Base-by-base conservation (phyloP, 2,329 filamentous ascomycete species). In the Microcyclosporella mali region DNA sequence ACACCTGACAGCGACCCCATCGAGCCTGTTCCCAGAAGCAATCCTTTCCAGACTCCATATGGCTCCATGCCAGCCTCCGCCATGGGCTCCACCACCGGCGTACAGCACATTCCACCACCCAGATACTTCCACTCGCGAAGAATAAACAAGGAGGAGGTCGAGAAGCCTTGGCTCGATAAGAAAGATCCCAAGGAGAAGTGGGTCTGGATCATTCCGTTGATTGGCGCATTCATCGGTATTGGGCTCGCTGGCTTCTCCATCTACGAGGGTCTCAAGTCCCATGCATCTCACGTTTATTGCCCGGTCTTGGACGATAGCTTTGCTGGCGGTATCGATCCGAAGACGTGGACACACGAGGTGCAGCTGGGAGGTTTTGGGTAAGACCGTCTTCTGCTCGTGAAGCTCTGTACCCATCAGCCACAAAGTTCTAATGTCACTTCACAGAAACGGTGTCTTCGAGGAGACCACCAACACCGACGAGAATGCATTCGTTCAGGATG, bases 141-240 rank as follows among this genome's bases (percentile, higher is more conserved):
- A 47, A 76, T 90, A 27, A 77, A 74, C 60, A 86, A 87, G 61
- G 84, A 78, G 32, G 78, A 85, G 37, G 65, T 86, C 2, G 82
- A 88, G 61, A 83, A 85, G 67, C 84, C 86, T 10, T 92, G 87
- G 87, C 66, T 84, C 30, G 66, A 76, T n/a, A 82, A 81, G 60
- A 79, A 72, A 44, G 82, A 89, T 52, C 81, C 83, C 10, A 84
- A 81, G 62, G 84, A 90, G 72, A 92, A 88, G 69, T 92, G 86
- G 86, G 81, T 87, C 7, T 88, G 82, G 2, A 88, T 90, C 50
- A 75, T 94, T 44, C 86, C 86, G 2, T 60, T 88, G 32, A 61
- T 87, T 17, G 86, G 85, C 35, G 77, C 92, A 37, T 36, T 81
- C 2, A 47, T 88, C 11, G 87, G 87, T 11, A 61, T 90, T 28